Conservation (phyloP, 2,329 filamentous ascomycete species). For the Alternaria brassicicola region DNA sequence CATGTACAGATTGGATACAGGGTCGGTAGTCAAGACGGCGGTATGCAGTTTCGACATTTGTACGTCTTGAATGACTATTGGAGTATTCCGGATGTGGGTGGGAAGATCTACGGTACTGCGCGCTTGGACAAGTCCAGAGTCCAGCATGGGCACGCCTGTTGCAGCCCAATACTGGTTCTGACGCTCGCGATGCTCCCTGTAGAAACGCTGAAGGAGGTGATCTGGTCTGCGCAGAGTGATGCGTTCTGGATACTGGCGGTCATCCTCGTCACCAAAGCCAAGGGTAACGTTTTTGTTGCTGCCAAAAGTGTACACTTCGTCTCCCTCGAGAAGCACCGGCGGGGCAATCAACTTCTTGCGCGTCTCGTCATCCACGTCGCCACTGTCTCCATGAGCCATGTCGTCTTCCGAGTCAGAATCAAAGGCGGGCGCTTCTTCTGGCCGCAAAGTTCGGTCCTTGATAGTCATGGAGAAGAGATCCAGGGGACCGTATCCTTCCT, state of each 20-base stretch:
- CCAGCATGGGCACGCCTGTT: conserved; percentile 41
- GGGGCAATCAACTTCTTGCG: conserved; percentile 37
- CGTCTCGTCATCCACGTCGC: conserved; percentile 50
- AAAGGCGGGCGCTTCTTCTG: conserved; percentile 46
- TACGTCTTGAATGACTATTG: conserved; percentile 79
- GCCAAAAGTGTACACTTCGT: conserved; percentile 92
- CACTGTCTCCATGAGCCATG: conserved; percentile 47
- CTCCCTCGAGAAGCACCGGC: conserved; percentile 61
- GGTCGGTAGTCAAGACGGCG: conserved; percentile 84
- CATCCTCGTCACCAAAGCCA: conserved; percentile 93
- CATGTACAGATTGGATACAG: conserved; percentile 87
- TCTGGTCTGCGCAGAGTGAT: conserved; percentile 77
- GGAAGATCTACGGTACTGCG: conserved; percentile 66
- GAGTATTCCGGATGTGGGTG: conserved; percentile 71
- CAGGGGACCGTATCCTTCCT: conserved; percentile 92
- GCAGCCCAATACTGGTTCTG: conserved; percentile 47
- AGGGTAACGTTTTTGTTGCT: conserved; percentile 95
- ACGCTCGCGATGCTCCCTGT: conserved; percentile 68
- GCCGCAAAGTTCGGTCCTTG: conserved; percentile 69
- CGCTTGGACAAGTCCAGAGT: conserved; percentile 35
- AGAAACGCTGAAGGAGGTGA: conserved; percentile 74
- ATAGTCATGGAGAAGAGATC: conserved; percentile 92
- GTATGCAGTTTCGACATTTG: conserved; percentile 91
- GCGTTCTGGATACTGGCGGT: conserved; percentile 90
- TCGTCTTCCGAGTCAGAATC: conserved; percentile 62